phyloP scores from a whole-genome alignment of 257 asterid species.

The Coffea eugenioides region DNA sequence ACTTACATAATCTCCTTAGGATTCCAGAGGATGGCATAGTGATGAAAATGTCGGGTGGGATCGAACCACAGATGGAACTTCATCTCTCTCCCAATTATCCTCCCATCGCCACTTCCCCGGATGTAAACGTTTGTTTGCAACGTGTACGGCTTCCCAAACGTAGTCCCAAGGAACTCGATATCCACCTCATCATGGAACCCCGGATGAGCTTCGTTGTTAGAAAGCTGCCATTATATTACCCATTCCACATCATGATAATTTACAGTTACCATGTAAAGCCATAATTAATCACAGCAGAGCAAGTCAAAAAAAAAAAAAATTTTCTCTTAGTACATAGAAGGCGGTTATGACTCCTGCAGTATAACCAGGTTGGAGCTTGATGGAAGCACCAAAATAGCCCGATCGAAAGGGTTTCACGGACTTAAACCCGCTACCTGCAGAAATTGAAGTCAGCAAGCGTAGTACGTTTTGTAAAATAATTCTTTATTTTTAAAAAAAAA shows the following conservation, averaged over 20 bases:
- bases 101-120: slow-evolving; percentile 92
- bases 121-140: slow-evolving; percentile 91
- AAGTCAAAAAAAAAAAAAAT: slow-evolving; percentile 6
- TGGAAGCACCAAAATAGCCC: slow-evolving; percentile 85
- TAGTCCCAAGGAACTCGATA: slow-evolving; percentile 87
- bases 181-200: slow-evolving; percentile 95
- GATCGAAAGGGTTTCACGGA: slow-evolving; percentile 90
- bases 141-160: slow-evolving; percentile 90
- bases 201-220: slow-evolving; percentile 84
- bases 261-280: neutral
- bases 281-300: slow-evolving; percentile 1
- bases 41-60: slow-evolving; percentile 81
- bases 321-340: slow-evolving; percentile 36
- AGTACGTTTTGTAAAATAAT: neutral
- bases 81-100: slow-evolving; percentile 84
- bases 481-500: too few relatives aligned
- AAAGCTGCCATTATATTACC: slow-evolving; percentile 44
- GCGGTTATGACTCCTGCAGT: slow-evolving; percentile 99
- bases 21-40: slow-evolving; percentile 82
- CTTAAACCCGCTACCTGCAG: slow-evolving; percentile 91
- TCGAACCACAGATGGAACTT: slow-evolving; percentile 94
- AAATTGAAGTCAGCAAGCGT: neutral
- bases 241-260: neutral
- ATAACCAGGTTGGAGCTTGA: slow-evolving; percentile 89
- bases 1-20: slow-evolving; percentile 79